Evolutionary conservation across 192 early-diverging fungal genomes (phyloP).

Genomic region (Coemansia sp.): DNA sequence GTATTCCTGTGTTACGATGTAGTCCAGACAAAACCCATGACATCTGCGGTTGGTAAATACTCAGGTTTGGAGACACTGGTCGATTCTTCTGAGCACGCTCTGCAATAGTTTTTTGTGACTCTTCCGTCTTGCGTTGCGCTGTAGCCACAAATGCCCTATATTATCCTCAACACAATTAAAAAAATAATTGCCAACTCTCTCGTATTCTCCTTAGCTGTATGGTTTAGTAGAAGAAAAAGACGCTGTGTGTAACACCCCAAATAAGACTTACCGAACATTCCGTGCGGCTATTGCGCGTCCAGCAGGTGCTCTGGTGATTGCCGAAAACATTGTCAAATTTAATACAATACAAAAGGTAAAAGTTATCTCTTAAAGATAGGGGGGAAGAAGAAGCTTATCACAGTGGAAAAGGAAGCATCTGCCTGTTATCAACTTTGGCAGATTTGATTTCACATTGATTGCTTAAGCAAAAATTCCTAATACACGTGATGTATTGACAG

Average conservation of each 20-base stretch:
- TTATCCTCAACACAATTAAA: neutral
- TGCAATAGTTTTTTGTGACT: slow-evolving; percentile 44
- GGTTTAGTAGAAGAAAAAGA: neutral
- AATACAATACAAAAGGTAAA: neutral
- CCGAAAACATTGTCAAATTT: slow-evolving; percentile 31
- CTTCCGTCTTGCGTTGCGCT: slow-evolving; percentile 22
- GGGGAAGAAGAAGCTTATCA: neutral
- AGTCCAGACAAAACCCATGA: slow-evolving; percentile 73
- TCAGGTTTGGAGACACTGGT: slow-evolving; percentile 79
- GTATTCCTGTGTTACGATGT: slow-evolving; percentile 76
- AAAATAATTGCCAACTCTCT: neutral
- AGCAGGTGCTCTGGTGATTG: slow-evolving; percentile 25
- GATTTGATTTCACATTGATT: too few species aligned
- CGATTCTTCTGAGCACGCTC: slow-evolving; percentile 60
- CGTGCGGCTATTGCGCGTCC: slow-evolving; percentile 17
- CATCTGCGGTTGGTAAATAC: slow-evolving; percentile 90
- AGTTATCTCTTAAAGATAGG: neutral
- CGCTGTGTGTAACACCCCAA: neutral
- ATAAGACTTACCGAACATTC: slow-evolving; percentile 29
- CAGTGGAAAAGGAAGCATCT: too few species aligned
- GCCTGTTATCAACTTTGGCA: too few species aligned
- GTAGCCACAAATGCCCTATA: slow-evolving; percentile 53
- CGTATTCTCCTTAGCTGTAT: neutral
- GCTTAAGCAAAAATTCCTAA: too few species aligned
- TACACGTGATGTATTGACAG: too few species aligned